phyloP scores from a whole-genome alignment of 495 filamentous ascomycete species.

The Melanomma pulvis-pyrius region DNA sequence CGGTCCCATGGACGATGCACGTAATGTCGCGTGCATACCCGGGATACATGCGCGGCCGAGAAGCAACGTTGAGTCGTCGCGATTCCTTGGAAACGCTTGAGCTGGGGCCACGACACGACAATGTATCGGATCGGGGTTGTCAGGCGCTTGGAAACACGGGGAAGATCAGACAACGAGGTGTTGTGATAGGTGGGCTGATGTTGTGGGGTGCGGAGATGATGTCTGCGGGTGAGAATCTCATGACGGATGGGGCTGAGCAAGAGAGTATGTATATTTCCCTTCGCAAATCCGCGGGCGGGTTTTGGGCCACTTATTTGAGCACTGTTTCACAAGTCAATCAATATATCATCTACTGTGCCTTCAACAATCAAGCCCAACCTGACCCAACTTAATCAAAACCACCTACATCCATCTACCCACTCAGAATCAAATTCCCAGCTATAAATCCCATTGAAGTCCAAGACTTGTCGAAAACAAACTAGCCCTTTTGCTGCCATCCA shows the following conservation, averaged over 20 bases:
- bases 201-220: background rate
- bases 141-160: background rate
- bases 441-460: background rate
- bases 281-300: background rate
- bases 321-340: background rate
- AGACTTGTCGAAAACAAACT: background rate
- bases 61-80: background rate
- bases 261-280: background rate
- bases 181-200: conserved; percentile 20
- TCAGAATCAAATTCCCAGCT: background rate
- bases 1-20: background rate
- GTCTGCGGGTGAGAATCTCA: background rate
- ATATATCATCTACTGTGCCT: background rate
- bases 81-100: background rate
- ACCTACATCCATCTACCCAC: background rate
- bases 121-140: conserved; percentile 6
- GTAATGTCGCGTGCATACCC: conserved; percentile 1
- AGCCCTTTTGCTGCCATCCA: background rate
- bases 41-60: conserved; percentile 24
- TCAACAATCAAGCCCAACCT: background rate
- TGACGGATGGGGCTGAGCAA: background rate
- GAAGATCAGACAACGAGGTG: background rate
- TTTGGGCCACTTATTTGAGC: background rate
- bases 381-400: conserved; percentile 8
- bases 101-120: conserved; percentile 2